Base-by-base conservation (phyloP, 2,329 filamentous ascomycete species). In the Talaromyces sp. region DNA sequence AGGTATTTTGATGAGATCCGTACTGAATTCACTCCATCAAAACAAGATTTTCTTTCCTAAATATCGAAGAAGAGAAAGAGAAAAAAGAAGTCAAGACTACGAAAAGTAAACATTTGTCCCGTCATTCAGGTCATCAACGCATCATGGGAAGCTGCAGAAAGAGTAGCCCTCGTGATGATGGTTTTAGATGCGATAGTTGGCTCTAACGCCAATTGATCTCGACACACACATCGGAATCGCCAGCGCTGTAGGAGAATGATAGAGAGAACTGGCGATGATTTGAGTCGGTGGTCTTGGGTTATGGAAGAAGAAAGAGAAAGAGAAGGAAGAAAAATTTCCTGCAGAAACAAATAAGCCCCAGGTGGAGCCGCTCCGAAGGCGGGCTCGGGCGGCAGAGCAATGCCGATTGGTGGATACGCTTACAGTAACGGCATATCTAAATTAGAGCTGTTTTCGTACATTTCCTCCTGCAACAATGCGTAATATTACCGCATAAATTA, bases 161-260 rank as follows among this genome's bases (percentile, higher is more conserved):
- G 50, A 45, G 31, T 63, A 75, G 73, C 71, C 73, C 73, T 90
- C 87, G 84, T 85, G 82, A 85, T 83, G 82, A 89, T 87, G 87
- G 87, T 90, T 90, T 90, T 90, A 87, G 79, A 87, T 84, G 83
- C 82, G 86, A 37, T 81, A 75, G 73, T 75, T 59, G 50, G 61
- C 61, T 61, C 57, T 61, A 63, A 64, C 57, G 63, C 69, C 69
- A 61, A 69, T 81, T 78, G 69, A 76, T 90, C 87, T 89, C 77
- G 87, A 88, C 87, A 76, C 80, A 82, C 82, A 74, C 81, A 83
- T 84, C 84, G 83, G 84, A 88, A 79, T 87, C 83, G 81, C 79
- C 84, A 87, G 82, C 79, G 80, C 81, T 83, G 81, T 85, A 67
- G 77, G 25, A 70, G 67, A 70, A 66, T 63, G 63, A 69, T 64